These are phyloP conservation scores for Metroxylon sagu DNA, from an alignment of 176 grass and related monocot genomes.

Conservation along the genomic window DNA sequence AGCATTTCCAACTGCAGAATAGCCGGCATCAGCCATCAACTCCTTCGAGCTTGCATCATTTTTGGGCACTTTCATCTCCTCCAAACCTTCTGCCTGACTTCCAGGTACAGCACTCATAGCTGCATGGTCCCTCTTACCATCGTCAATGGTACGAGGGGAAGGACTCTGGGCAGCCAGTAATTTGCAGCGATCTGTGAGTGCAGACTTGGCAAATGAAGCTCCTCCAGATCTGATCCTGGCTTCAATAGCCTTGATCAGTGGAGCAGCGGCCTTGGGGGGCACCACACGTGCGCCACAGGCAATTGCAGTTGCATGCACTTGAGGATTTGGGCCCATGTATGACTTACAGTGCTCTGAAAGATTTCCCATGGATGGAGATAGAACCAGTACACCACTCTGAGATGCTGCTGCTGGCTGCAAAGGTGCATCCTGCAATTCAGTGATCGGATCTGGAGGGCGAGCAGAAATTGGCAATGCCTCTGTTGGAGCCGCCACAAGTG, in stretches of 20 bases:
- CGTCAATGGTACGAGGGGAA: slow-evolving; percentile 22
- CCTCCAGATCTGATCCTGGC: slow-evolving; percentile 73
- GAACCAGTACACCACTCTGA: slow-evolving; percentile 11
- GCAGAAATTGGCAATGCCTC: slow-evolving; percentile 72
- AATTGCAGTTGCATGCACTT: slow-evolving; percentile 74
- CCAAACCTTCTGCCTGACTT: slow-evolving; percentile 6
- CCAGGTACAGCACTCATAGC: background rate
- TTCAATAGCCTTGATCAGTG: slow-evolving; percentile 55
- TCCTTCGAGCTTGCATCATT: slow-evolving; percentile 2
- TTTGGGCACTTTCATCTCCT: slow-evolving; percentile 22
- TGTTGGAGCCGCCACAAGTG: slow-evolving; percentile 32
- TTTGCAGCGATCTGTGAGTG: slow-evolving; percentile 21
- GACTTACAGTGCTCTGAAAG: slow-evolving; percentile 26
- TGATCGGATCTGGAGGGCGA: slow-evolving; percentile 39
- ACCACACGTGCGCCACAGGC: slow-evolving; percentile 70
- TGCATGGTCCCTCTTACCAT: slow-evolving; percentile 20
- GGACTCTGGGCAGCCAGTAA: slow-evolving; percentile 8
- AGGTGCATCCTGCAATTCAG: slow-evolving; percentile 5
- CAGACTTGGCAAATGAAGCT: slow-evolving; percentile 41
- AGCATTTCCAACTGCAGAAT: background rate
- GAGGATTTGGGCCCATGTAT: slow-evolving; percentile 21
- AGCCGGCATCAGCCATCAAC: slow-evolving; percentile 25
- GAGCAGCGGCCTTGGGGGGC: slow-evolving; percentile 45
- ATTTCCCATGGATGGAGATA: slow-evolving; percentile 17
- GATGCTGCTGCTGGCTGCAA: too few species aligned